Evolutionary conservation across 805 yeast genomes (phyloP).

Genomic region (Candida peoriensis): DNA sequence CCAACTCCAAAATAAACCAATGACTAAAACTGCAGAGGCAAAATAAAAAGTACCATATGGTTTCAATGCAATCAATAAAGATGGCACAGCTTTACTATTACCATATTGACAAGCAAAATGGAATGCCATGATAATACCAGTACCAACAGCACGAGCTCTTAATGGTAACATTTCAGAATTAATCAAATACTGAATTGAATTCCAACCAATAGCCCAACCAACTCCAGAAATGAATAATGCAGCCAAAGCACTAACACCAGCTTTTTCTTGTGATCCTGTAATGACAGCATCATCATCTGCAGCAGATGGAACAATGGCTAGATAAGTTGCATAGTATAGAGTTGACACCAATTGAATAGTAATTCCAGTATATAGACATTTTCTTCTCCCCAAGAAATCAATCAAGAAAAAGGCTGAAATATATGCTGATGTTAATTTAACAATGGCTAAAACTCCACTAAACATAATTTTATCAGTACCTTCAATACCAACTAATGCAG

Average conservation of each 20-base stretch:
- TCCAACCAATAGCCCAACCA: slow-evolving; percentile 60
- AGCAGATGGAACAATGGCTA: slow-evolving; percentile 40
- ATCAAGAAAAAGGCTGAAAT: slow-evolving; percentile 47
- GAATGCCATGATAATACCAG: slow-evolving; percentile 47
- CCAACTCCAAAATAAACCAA: slow-evolving; percentile 37
- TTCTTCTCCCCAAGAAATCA: slow-evolving; percentile 49
- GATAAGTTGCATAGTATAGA: slow-evolving; percentile 42
- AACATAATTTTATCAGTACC: slow-evolving; percentile 37
- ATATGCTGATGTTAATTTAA: slow-evolving; percentile 45
- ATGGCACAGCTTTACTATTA: slow-evolving; percentile 50
- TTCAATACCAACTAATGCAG: slow-evolving; percentile 40
- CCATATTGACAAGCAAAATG: slow-evolving; percentile 56
- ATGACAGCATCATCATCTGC: slow-evolving; percentile 27
- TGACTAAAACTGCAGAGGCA: slow-evolving; percentile 37
- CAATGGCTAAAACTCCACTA: slow-evolving; percentile 50
- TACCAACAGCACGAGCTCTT: slow-evolving; percentile 43
- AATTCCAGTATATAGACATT: slow-evolving; percentile 45
- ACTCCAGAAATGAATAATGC: slow-evolving; percentile 44
- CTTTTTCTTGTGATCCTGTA: slow-evolving; percentile 29
- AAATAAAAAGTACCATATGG: slow-evolving; percentile 49
- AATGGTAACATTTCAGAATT: slow-evolving; percentile 53
- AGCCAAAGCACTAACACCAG: slow-evolving; percentile 46
- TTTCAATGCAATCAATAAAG: slow-evolving; percentile 41
- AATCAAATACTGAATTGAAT: slow-evolving; percentile 48
- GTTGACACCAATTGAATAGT: slow-evolving; percentile 37